Percentiles rank a stretch among this genome's conserved stretches.
phyloP scores from a whole-genome alignment of 23 red algal genomes.

The Agarophyton chilense region DNA sequence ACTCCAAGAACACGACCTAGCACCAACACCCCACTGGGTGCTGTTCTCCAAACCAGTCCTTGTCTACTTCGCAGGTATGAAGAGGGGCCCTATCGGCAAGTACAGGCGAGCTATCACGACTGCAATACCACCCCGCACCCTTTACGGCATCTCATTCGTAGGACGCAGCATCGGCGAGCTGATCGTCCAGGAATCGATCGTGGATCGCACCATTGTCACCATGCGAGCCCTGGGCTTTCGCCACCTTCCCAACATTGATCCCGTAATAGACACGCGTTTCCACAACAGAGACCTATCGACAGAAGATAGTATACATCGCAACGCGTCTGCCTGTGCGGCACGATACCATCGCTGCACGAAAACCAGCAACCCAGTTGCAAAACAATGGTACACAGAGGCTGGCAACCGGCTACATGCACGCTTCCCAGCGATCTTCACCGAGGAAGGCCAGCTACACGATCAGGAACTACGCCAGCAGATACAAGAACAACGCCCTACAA shows the following conservation, averaged over 20 bases:
- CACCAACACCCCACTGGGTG: not conserved
- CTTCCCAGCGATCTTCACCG: not conserved
- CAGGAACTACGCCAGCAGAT: not conserved
- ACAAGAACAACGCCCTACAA: not conserved
- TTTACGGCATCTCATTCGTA: not conserved
- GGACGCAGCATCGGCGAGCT: not conserved
- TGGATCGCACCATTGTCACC: not conserved
- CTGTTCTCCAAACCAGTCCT: not conserved
- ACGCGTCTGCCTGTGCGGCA: not conserved
- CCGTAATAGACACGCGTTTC: not conserved
- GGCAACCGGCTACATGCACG: not conserved
- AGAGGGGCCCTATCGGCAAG: not conserved
- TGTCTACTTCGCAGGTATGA: conserved; percentile 13
- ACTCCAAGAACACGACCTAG: not conserved
- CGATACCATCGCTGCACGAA: not conserved
- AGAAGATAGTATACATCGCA: not conserved
- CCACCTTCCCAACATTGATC: not conserved
- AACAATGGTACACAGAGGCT: not conserved
- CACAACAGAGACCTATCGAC: not conserved
- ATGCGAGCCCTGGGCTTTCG: conserved; percentile 28
- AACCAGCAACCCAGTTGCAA: not conserved
- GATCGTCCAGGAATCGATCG: not conserved
- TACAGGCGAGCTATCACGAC: not conserved
- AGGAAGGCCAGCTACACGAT: not conserved
- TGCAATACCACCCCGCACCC: not conserved